Conservation (phyloP, 2,329 filamentous ascomycete species). For the Colletotrichum sp. region DNA sequence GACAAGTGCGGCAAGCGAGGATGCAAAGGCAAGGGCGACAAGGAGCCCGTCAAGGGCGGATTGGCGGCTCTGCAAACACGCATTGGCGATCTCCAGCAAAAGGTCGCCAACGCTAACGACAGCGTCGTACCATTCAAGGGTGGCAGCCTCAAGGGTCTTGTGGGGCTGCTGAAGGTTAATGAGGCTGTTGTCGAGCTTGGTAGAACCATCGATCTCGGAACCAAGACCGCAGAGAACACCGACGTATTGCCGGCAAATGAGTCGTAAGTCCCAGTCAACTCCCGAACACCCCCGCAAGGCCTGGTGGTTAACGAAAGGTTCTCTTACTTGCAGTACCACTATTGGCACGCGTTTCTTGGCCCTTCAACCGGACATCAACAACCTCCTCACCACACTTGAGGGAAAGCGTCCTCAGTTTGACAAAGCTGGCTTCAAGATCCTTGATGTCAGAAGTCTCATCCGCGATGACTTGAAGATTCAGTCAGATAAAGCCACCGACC, state of each 20-base stretch:
- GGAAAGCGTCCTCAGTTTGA: slow-evolving; percentile 9
- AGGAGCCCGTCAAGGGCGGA: background rate
- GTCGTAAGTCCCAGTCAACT: background rate
- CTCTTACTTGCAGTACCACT: background rate
- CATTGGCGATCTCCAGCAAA: background rate
- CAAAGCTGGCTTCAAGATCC: slow-evolving; percentile 14
- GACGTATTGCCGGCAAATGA: background rate
- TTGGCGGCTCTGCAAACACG: background rate
- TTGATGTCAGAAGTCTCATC: slow-evolving; percentile 13
- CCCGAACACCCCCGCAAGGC: background rate
- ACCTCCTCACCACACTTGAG: background rate
- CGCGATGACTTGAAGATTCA: slow-evolving; percentile 4
- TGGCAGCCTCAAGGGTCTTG: background rate
- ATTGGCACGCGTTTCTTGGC: background rate
- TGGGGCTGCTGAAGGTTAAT: slow-evolving; percentile 12
- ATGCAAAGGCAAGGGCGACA: background rate
- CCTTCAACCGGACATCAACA: slow-evolving; percentile 6
- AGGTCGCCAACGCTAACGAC: background rate
- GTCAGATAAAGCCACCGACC: background rate
- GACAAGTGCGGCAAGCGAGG: background rate
- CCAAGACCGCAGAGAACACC: background rate
- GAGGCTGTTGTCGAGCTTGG: slow-evolving; percentile 5
- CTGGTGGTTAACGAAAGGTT: background rate
- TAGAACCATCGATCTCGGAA: background rate
- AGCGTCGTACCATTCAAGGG: slow-evolving; percentile 6